Base-by-base conservation (phyloP, 306 rosid species). In the Biancaea sappan region DNA sequence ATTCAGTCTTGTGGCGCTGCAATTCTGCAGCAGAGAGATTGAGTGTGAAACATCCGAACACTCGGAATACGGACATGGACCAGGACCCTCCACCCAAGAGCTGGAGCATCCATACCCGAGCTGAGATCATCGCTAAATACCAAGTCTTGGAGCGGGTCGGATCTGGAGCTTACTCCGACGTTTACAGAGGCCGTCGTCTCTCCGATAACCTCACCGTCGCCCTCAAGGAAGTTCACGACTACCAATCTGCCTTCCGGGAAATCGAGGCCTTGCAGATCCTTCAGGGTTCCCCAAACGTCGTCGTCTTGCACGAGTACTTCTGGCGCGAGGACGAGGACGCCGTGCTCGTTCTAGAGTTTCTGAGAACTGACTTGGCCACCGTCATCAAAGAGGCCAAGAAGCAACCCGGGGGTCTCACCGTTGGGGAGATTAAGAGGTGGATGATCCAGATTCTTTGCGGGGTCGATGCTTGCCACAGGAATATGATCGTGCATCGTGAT, bases 251-350 rank as follows among this genome's bases (percentile, higher is more conserved):
- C 11, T 79, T 81, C 69, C 80, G 98, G 12, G 98, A 94, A 75
- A 91, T 94, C 73, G 96, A 90, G 67, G 93, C 96, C 5, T 84
- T 94, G 48, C 86, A 80, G 74, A 62, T 84, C 38, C 90, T 94
- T 34, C 88, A 69, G 37, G 79, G 82, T 3, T 88, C 75, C 47
- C 86, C 83, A 8, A 91, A 94, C 77, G 86, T 90, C 46, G 91
- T 92, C 57, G 84, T 80, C 31, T 53, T 94, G 87, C 81, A 85
- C 76, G 99, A 94, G 77, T 91, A 84, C 84, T 94, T 94, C 83
- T 94, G 95, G 96, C 86, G 90, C 46, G 95, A 92, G 65, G 97
- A 88, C 35, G 97, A 94, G 68, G 91, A 94, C 73, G 97, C 97
- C 0, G 98, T 94, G 32, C 90, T 94, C 19, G 97, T 94, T 3